Evolutionary conservation across 177 flowering plant genomes (phyloP).

Genomic region (Vitis hybrid): DNA sequence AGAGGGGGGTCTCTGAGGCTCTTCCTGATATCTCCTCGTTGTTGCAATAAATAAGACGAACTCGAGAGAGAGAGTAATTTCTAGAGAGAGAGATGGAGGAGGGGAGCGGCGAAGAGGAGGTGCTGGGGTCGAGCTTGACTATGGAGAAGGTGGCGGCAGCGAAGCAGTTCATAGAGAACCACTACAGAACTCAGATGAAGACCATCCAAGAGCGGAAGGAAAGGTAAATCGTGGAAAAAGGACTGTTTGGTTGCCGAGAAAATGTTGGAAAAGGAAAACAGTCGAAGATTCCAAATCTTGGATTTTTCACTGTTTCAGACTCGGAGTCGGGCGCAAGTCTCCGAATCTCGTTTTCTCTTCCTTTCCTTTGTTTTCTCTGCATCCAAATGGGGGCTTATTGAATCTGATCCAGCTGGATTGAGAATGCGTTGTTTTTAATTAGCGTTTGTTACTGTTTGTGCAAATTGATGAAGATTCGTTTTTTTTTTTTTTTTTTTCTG

Average conservation of each 20-base stretch:
- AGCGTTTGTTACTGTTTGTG: too few species aligned
- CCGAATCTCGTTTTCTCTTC: neutral
- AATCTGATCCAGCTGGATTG: too few species aligned
- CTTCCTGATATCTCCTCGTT: slow-evolving; percentile 9
- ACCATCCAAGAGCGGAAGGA: slow-evolving; percentile 82
- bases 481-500: neutral
- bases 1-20: neutral
- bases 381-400: neutral
- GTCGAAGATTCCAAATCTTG: too few species aligned
- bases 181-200: slow-evolving; percentile 89
- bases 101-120: slow-evolving; percentile 48
- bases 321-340: neutral
- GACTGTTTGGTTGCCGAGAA: slow-evolving; percentile 15
- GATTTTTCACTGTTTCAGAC: neutral
- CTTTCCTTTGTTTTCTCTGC: neutral
- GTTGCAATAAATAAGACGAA: slow-evolving; percentile 20
- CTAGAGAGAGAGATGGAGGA: slow-evolving; percentile 19
- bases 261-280: slow-evolving; percentile 2
- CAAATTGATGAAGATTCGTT: neutral
- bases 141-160: slow-evolving; percentile 97
- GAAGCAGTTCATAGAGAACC: slow-evolving; percentile 90
- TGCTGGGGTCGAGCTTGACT: slow-evolving; percentile 78
- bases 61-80: neutral
- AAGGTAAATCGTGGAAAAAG: slow-evolving; percentile 36
- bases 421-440: too few species aligned